Conservation (phyloP, 2,329 filamentous ascomycete genomes). For the Trichoderma sp. region DNA sequence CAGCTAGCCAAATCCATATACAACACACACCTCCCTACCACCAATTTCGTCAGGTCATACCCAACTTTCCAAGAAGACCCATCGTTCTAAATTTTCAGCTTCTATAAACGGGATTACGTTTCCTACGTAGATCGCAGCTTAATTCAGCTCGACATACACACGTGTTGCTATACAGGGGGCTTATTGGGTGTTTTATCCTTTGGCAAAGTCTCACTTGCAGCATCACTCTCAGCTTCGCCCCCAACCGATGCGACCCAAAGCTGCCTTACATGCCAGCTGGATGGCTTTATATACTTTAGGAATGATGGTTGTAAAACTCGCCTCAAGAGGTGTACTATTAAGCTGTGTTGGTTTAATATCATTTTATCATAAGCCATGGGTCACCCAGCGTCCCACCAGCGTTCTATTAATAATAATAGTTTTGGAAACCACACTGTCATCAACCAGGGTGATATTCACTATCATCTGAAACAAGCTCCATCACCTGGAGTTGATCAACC, state of each 20-base stretch:
- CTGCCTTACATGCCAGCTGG: background rate
- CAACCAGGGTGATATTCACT: constrained; percentile 20
- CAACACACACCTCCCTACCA: no score
- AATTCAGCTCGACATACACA: no score
- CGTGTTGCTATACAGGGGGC: background rate
- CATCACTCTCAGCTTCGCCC: background rate
- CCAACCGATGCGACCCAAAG: background rate
- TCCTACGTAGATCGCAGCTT: no score
- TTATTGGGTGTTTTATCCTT: background rate
- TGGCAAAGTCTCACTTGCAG: background rate
- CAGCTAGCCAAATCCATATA: no score
- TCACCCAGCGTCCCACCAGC: background rate
- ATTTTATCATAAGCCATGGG: background rate
- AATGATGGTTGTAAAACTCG: background rate
- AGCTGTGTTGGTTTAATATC: background rate
- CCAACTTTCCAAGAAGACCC: no score
- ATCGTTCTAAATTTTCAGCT: no score
- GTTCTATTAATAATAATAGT: background rate
- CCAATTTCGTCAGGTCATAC: no score
- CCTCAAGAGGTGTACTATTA: background rate
- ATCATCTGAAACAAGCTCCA: background rate
- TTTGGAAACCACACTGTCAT: background rate
- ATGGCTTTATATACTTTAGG: background rate
- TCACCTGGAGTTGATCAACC: background rate
- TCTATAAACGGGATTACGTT: no score